A percentile compares a stretch with the other conserved stretches of the same genome.
These are phyloP conservation scores for Penicillium paneum DNA, from an alignment of 2,329 filamentous ascomycete species.

Conservation along the genomic window DNA sequence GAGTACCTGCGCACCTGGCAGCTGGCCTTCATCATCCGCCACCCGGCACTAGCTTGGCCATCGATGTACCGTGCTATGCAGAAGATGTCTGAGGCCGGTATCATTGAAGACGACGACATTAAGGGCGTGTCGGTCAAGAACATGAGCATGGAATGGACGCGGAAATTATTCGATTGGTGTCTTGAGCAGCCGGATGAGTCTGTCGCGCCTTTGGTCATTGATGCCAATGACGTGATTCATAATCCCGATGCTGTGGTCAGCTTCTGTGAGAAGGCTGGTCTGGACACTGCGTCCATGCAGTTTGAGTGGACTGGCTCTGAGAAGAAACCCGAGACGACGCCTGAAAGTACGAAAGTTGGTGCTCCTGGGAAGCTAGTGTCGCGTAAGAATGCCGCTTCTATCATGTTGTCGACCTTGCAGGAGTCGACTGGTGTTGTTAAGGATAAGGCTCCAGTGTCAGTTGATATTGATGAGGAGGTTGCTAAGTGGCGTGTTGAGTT, in stretches of 20 bases:
- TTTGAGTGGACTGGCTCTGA: conserved; percentile 32
- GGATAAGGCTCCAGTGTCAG: conserved; percentile 25
- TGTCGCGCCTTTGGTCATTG: conserved; percentile 30
- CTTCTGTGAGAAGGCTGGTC: conserved; percentile 27
- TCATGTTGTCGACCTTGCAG: conserved; percentile 31
- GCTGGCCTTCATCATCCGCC: conserved; percentile 36
- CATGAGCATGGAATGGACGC: conserved; percentile 30
- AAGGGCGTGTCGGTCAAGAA: conserved; percentile 13
- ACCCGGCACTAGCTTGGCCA: conserved; percentile 39
- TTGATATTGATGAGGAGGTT: conserved; percentile 31
- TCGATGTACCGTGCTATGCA: conserved; percentile 34
- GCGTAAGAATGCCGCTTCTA: not conserved
- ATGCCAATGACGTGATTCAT: conserved; percentile 40
- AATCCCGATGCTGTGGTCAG: conserved; percentile 24
- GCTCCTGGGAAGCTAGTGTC: not conserved
- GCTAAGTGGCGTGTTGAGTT: conserved; percentile 39
- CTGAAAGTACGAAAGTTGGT: not conserved
- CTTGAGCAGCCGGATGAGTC: conserved; percentile 16
- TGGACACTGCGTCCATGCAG: conserved; percentile 28
- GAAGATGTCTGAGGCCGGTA: conserved; percentile 13
- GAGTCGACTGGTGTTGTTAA: conserved; percentile 35
- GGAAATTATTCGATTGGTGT: conserved; percentile 37
- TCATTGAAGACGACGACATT: conserved; percentile 9
- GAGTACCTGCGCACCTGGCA: conserved; percentile 32
- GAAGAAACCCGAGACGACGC: conserved; percentile 6